phyloP scores from a whole-genome alignment of 495 filamentous ascomycete species.

The Aspergillus biplanus region DNA sequence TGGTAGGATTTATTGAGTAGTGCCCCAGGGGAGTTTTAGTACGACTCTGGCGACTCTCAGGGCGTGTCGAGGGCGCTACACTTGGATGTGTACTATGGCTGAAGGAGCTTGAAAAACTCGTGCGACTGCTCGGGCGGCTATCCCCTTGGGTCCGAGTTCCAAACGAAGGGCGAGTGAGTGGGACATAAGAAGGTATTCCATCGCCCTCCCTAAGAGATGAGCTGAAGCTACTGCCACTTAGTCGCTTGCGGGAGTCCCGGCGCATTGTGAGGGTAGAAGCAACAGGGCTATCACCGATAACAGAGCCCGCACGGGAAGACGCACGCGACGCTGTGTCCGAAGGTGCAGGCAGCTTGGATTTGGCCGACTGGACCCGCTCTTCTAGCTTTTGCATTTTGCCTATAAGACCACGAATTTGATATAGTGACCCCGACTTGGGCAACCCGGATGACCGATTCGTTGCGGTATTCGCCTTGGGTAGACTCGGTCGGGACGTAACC shows the following conservation, averaged over 20 bases:
- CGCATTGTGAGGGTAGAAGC: slow-evolving; percentile 78
- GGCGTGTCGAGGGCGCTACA: slow-evolving; percentile 37
- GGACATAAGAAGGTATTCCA: slow-evolving; percentile 47
- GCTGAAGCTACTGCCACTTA: slow-evolving; percentile 63
- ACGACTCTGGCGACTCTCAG: slow-evolving; percentile 74
- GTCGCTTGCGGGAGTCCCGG: slow-evolving; percentile 67
- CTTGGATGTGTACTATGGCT: slow-evolving; percentile 46
- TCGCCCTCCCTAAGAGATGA: slow-evolving; percentile 57
- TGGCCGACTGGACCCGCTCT: slow-evolving; percentile 87
- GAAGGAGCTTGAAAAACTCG: slow-evolving; percentile 49
- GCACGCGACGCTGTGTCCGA: slow-evolving; percentile 77
- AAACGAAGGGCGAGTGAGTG: slow-evolving; percentile 54
- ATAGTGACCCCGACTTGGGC: slow-evolving; percentile 82
- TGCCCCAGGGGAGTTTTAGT: slow-evolving; percentile 66
- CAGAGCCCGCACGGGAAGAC: slow-evolving; percentile 67
- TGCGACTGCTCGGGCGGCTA: slow-evolving; percentile 53
- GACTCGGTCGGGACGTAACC: slow-evolving; percentile 40
- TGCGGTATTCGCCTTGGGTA: slow-evolving; percentile 39
- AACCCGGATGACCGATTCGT: slow-evolving; percentile 45
- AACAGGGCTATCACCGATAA: slow-evolving; percentile 59
- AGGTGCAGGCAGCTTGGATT: slow-evolving; percentile 86
- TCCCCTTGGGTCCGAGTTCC: slow-evolving; percentile 47
- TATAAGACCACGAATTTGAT: slow-evolving; percentile 89
- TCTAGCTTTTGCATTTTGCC: slow-evolving; percentile 97
- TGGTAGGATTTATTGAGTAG: slow-evolving; percentile 49